Percentiles rank a stretch among this genome's conserved stretches.
phyloP scores from a whole-genome alignment of 2,329 filamentous ascomycete species.

The Cladophialophora psammophila region DNA sequence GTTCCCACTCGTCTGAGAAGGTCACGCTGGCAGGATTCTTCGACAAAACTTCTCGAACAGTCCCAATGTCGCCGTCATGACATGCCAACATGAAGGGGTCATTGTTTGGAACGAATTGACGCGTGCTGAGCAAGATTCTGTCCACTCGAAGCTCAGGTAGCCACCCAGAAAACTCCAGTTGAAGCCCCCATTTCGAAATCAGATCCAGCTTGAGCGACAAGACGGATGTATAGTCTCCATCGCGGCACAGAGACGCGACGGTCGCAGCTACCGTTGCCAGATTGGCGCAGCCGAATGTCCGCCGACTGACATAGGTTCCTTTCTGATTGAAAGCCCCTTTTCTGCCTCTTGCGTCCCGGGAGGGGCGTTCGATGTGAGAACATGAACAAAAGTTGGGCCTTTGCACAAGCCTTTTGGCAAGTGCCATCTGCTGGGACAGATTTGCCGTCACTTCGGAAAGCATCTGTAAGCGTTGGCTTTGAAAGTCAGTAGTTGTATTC shows the following conservation, averaged over 20 bases:
- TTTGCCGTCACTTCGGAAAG: background rate
- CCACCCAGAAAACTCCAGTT: constrained; percentile 6
- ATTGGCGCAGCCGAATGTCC: background rate
- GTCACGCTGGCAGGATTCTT: background rate
- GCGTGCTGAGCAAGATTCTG: background rate
- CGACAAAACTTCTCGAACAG: background rate
- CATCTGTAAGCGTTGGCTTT: background rate
- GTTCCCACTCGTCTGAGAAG: background rate
- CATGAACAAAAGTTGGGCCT: background rate
- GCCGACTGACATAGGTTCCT: too few relatives aligned
- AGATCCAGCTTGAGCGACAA: background rate
- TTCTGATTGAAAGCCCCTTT: too few relatives aligned
- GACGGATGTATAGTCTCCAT: background rate
- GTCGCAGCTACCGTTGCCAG: background rate
- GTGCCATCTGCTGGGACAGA: background rate
- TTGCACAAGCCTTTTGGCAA: background rate
- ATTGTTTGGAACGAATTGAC: background rate
- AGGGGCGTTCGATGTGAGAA: background rate
- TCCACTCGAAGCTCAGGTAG: background rate
- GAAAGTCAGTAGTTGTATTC: background rate
- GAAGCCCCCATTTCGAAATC: background rate
- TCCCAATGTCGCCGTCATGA: background rate
- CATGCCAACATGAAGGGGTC: constrained; percentile 2
- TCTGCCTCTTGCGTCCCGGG: background rate
- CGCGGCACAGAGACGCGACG: background rate